These are phyloP conservation scores for Solanum infundibuliforme DNA, from an alignment of 257 asterid species.

Conservation along the genomic window DNA sequence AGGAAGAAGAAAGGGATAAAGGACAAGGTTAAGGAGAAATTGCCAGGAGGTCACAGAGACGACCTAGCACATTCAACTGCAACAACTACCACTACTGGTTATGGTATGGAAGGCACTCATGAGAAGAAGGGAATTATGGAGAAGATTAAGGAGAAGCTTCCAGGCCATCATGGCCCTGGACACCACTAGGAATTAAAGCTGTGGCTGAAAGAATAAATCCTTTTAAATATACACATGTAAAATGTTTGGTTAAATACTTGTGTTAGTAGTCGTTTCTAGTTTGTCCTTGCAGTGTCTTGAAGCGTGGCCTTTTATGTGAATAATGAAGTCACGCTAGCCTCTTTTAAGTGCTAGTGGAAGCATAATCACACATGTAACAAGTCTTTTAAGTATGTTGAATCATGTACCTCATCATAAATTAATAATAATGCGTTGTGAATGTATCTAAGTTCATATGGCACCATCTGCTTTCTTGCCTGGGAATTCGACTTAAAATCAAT, in stretches of 20 bases:
- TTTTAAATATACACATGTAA: neutral
- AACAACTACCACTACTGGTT: conserved; percentile 2
- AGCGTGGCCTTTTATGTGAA: neutral
- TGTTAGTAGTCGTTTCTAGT: neutral
- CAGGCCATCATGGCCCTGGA: conserved; percentile 44
- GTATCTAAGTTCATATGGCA: neutral
- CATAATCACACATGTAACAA: neutral
- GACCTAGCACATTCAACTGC: conserved; percentile 4
- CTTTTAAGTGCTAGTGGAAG: neutral
- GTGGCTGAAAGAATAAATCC: neutral
- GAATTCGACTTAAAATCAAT: neutral
- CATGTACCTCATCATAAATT: neutral
- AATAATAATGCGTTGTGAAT: neutral
- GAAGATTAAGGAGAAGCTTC: conserved; percentile 75
- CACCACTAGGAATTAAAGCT: neutral
- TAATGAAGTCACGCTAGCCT: neutral
- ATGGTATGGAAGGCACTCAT: conserved; percentile 18
- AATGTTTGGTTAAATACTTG: neutral
- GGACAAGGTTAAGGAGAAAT: conserved; percentile 34
- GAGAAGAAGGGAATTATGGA: conserved; percentile 81
- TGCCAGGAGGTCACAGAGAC: conserved; percentile 38
- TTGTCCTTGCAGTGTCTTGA: neutral
- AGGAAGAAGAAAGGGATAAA: conserved; percentile 32
- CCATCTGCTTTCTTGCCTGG: neutral
- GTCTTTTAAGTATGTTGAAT: neutral